These are phyloP conservation scores for Macrophomina pseudophaseolina DNA, from an alignment of 2,329 filamentous ascomycete genomes.

Conservation along the genomic window DNA sequence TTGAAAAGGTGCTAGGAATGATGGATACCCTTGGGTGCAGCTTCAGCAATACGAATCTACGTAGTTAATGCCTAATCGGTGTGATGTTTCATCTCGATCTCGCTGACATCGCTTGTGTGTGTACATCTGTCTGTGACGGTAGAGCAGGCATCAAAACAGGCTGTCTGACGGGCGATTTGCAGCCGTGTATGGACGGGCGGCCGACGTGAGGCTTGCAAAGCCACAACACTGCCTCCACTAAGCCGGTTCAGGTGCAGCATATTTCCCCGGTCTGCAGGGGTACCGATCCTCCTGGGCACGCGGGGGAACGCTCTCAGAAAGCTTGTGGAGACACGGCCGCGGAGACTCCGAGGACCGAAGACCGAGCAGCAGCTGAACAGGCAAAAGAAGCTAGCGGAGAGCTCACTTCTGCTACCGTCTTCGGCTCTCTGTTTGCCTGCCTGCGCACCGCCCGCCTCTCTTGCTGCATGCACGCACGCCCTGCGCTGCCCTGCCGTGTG, in stretches of 20 bases:
- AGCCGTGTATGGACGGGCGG: neutral
- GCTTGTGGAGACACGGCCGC: neutral
- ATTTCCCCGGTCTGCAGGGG: constrained; percentile 7
- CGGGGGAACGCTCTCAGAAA: neutral
- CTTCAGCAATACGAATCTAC: neutral
- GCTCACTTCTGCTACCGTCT: neutral
- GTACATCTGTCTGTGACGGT: too few relatives aligned
- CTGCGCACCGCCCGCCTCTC: neutral
- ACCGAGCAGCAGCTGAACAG: neutral
- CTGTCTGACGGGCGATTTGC: neutral
- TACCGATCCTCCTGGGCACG: neutral
- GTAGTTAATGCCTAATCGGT: neutral
- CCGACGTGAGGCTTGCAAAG: neutral
- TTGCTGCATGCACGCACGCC: neutral
- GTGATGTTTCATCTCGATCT: neutral
- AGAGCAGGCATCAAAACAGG: neutral
- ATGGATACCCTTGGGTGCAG: constrained; percentile 1
- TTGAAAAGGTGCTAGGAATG: neutral
- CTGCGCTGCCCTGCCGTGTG: neutral
- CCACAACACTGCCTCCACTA: constrained; percentile 14
- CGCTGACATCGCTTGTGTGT: too few relatives aligned
- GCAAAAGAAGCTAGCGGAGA: neutral
- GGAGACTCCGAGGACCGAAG: neutral
- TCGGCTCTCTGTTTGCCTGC: too few relatives aligned
- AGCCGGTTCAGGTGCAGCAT: neutral